Base-by-base conservation (phyloP, 805 yeast species). In the Danielia oregonensis region DNA sequence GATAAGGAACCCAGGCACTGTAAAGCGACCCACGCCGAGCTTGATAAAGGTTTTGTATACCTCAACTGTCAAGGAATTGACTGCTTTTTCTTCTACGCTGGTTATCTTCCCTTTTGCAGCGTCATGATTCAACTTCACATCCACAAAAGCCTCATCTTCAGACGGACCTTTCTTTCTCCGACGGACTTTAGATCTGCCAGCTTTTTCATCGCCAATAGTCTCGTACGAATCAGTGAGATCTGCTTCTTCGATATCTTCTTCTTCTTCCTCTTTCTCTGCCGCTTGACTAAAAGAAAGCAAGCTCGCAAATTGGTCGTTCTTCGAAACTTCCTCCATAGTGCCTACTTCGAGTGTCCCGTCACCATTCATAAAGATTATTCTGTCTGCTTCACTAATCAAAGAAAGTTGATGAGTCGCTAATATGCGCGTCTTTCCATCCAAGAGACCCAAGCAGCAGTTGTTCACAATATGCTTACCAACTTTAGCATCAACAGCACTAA, bases 201-300 rank as follows among this genome's bases (percentile, higher is more conserved):
- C 28, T 35, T 44, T 42, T 8, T 36, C 52, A 4, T 46, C 49
- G 9, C 52, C 62, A 11, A 53, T 32, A 7, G 19, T 40, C 4
- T 32, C n/a, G n/a, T n/a, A n/a, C n/a, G n/a, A 29, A 9, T 29
- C 32, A 11, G 21, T 14, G 17, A 11, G 24, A 10, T 18, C 25
- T 2, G 24, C 16, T 14, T 28, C 30, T 22, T 49, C 54, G 4
- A 15, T 12, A 6, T 5, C 1, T 2, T 2, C 19, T 1, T 21
- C 36, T 6, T 19, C 32, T 16, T 33, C 35, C 2, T 24, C 28
- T 15, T 26, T 19, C 6, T n/a, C 7, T 4, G 17, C 11, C 27
- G 9, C 7, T 8, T 8, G 9, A 15, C 24, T 6, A 8, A 12
- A 14, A 22, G 34, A 31, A 5, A 39, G 27, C n/a, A 26, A 19